Base-by-base conservation (phyloP, 2,329 filamentous ascomycete genomes). In the Ophiocordyceps robertsii region DNA sequence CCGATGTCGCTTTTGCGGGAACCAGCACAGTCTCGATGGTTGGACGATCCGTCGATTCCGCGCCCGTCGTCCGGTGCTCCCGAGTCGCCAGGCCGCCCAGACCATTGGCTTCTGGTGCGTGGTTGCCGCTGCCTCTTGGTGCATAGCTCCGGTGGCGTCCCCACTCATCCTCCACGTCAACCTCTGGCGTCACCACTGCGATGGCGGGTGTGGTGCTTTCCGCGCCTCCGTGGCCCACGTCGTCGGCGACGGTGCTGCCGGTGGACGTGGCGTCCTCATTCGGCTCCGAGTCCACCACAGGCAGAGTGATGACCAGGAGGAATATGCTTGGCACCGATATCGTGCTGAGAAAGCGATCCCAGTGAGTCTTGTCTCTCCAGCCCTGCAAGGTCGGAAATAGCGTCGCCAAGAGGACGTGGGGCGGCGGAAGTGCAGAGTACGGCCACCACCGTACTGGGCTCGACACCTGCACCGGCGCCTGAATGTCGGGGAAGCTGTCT, bases 301-400 rank as follows among this genome's bases (percentile, higher is more conserved):
- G 92, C 5, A 98, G 62, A 0, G 92, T 98, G 38, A 92, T 78
- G 1, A 90, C 90, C 4, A 98, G 70, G 2, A 96, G 65, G 47
- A 98, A 85, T 32, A 98, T 87, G 52, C 84, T 93, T 1, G 89
- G 85, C n/a, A 87, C 81, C 8, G 89, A 89, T 32, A 93, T 72
- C 11, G 92, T 53, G 36, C 87, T 90, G 39, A 95, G 66, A 37
- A 88, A 64, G 55, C 84, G 88, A 53, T 90, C 89, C 78, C 81
- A 87, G n/a, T 82, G 61, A n/a, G 69, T 78, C 62, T 95, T 96
- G 27, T 83, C 76, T 37, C 63, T 68, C 87, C 90, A 98, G 24
- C 74, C 80, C 49, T 80, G 81, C 29, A 98, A 63, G 0, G 90
- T 95, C 1, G 92, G 92, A 51, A 96, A 95, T 0, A 98, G 63